Percentiles rank a stretch among this genome's conserved stretches.
phyloP scores from a whole-genome alignment of 2,329 filamentous ascomycete genomes.

The Teratosphaeria viscida region DNA sequence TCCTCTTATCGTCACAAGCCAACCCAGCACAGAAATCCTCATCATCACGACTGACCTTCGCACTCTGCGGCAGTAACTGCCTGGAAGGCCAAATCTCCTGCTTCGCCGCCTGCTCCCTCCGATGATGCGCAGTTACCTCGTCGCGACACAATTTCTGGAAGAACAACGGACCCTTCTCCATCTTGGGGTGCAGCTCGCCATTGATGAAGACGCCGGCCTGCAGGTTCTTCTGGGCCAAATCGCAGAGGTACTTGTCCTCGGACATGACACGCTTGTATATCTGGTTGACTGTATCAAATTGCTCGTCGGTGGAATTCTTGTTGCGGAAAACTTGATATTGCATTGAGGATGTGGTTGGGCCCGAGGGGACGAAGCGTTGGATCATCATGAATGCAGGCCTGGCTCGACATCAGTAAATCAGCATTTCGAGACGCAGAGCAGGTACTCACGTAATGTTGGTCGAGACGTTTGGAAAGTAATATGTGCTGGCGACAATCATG shows the following conservation, averaged over 20 bases:
- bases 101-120: constrained; percentile 35
- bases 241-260: constrained; percentile 55
- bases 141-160: constrained; percentile 46
- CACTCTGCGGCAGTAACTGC: constrained; percentile 22
- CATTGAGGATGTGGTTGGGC: constrained; percentile 44
- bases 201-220: constrained; percentile 52
- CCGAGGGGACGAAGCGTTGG: constrained; percentile 49
- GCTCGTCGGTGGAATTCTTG: constrained; percentile 48
- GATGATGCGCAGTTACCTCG: constrained; percentile 37
- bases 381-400: constrained; percentile 55
- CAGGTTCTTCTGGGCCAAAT: constrained; percentile 50
- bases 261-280: constrained; percentile 55
- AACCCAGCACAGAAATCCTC: constrained; percentile 21
- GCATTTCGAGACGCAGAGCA: not conserved
- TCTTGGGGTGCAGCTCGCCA: constrained; percentile 51
- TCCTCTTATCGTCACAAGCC: constrained; percentile 11
- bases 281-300: constrained; percentile 47
- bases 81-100: constrained; percentile 45
- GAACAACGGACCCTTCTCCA: constrained; percentile 48
- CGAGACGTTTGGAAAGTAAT: constrained; percentile 43
- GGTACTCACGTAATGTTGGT: constrained; percentile 40
- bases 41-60: constrained; percentile 13
- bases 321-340: constrained; percentile 54
- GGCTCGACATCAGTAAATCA: constrained; percentile 3
- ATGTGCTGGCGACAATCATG: constrained; percentile 37